Conservation (phyloP, 164 flowering plant genomes). For the Houttuynia cordata region DNA sequence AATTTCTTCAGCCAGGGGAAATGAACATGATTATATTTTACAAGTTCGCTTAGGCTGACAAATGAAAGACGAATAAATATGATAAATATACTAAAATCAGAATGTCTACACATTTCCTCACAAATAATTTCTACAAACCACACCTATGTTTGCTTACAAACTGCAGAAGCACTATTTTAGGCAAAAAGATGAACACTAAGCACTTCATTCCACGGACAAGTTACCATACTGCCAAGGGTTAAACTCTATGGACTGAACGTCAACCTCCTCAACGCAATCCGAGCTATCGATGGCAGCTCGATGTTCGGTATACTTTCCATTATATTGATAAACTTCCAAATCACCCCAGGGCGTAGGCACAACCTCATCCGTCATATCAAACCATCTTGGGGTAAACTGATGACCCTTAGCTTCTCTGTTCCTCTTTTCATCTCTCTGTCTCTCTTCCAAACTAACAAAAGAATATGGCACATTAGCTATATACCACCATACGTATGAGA, state of each 20-base stretch:
- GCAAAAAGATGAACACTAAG: not conserved
- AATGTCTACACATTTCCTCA: slow-evolving; percentile 6
- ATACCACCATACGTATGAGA: not conserved
- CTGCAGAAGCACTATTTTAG: not conserved
- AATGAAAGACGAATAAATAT: not conserved
- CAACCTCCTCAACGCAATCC: slow-evolving; percentile 22
- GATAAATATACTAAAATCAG: not conserved
- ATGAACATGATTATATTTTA: not conserved
- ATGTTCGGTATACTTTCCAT: slow-evolving; percentile 60
- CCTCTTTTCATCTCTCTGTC: slow-evolving; percentile 80
- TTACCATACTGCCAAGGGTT: slow-evolving; percentile 73
- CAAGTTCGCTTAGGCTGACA: not conserved
- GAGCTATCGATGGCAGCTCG: slow-evolving; percentile 41
- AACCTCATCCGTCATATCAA: slow-evolving; percentile 45
- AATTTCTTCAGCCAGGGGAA: not conserved
- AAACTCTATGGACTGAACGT: slow-evolving; percentile 41
- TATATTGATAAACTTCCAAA: slow-evolving; percentile 61
- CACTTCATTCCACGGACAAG: slow-evolving; percentile 18
- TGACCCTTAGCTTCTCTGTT: slow-evolving; percentile 58
- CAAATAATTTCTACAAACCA: slow-evolving; percentile 15
- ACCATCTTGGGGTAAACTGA: slow-evolving; percentile 63
- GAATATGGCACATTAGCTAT: not conserved
- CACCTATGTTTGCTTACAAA: slow-evolving; percentile 8
- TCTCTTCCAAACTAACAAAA: slow-evolving; percentile 67
- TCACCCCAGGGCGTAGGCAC: slow-evolving; percentile 86